A percentile compares a stretch with the other conserved stretches of the same genome.
Evolutionary conservation across 345 rosid genomes (phyloP).

Genomic region (Gossypium turneri): DNA sequence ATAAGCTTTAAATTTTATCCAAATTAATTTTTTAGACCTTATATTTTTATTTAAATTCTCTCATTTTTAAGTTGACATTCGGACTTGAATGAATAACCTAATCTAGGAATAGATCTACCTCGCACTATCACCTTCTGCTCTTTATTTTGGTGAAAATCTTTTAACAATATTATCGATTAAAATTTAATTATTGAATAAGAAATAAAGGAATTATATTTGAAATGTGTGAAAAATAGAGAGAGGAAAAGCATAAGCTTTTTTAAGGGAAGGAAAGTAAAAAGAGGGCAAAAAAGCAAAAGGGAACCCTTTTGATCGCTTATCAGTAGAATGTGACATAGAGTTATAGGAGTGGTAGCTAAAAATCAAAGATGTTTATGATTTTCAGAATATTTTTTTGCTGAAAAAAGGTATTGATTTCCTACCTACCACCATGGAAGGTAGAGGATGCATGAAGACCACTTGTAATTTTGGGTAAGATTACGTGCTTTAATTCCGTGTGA

Average conservation of each 20-base stretch:
- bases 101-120: no score
- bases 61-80: accelerated
- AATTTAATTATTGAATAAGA: no score
- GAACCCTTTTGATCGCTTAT: not conserved
- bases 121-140: no score
- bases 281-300: not conserved
- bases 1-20: no score
- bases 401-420: constrained; percentile 3
- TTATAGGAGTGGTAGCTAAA: constrained; percentile 18
- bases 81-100: accelerated
- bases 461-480: constrained; percentile 33
- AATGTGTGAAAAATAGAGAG: no score
- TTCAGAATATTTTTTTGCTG: not conserved
- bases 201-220: no score
- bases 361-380: constrained; percentile 17
- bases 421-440: constrained; percentile 26
- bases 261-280: not conserved
- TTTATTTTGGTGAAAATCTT: no score
- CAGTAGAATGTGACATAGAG: constrained; percentile 17
- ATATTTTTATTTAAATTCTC: no score
- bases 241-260: not conserved
- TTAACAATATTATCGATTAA: no score
- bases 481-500: constrained; percentile 24
- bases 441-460: constrained; percentile 24
- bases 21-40: accelerated